phyloP scores from a whole-genome alignment of 345 rosid species.

The Aegle marmelos region DNA sequence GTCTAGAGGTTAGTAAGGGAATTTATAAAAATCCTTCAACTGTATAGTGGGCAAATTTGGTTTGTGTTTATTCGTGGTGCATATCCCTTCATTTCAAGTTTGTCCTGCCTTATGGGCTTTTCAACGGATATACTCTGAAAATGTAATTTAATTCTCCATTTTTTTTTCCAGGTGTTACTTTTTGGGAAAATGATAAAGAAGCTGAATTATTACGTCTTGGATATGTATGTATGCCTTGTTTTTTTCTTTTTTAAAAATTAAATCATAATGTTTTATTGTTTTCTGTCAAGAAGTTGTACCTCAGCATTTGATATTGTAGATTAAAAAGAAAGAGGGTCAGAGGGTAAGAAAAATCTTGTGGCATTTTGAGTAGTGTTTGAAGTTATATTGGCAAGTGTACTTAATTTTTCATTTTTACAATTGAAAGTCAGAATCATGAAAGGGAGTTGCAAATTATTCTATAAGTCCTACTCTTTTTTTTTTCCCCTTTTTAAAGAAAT shows the following conservation, averaged over 20 bases:
- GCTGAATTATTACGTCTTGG: constrained; percentile 80
- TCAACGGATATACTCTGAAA: neutral
- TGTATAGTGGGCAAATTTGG: neutral
- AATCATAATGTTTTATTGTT: constrained; percentile 1
- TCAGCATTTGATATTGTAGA: neutral
- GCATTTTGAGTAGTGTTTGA: neutral
- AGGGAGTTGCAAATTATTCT: neutral
- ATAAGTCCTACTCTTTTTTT: neutral
- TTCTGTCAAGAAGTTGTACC: neutral
- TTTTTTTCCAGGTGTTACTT: constrained; percentile 55
- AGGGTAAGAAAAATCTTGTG: neutral
- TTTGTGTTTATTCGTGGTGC: neutral
- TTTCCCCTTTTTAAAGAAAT: no score
- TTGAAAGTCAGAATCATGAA: neutral
- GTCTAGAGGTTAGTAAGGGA: constrained; percentile 46
- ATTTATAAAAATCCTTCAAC: neutral
- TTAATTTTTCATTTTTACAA: neutral
- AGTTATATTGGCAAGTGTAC: neutral
- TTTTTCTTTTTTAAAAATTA: neutral
- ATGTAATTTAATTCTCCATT: neutral
- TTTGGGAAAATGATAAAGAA: constrained; percentile 75
- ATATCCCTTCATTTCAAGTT: neutral
- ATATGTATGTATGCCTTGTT: constrained; percentile 53
- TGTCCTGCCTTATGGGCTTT: neutral
- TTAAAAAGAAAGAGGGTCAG: neutral